Evolutionary conservation across 2,329 filamentous ascomycete species (phyloP).

Genomic region (Calonectria montana): DNA sequence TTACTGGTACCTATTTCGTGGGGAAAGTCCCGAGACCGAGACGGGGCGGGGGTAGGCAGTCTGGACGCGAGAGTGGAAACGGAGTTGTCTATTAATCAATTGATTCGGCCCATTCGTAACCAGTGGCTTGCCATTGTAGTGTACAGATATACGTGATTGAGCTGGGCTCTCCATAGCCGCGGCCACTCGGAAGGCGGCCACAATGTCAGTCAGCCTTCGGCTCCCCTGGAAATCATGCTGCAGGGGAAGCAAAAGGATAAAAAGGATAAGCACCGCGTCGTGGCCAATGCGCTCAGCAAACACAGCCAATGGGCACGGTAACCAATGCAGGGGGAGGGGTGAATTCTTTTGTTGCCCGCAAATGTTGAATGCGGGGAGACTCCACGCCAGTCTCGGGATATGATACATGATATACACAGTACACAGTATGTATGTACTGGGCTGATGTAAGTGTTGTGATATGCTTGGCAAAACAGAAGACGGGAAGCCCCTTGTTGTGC

Average conservation of each 20-base stretch:
- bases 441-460: background rate
- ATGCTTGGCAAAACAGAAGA: background rate
- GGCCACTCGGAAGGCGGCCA: conserved; percentile 7
- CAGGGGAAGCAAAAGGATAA: conserved; percentile 2
- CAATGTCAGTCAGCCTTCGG: background rate
- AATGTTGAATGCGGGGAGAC: conserved; percentile 18
- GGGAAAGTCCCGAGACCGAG: background rate
- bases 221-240: background rate
- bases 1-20: background rate
- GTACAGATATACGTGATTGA: conserved; percentile 15
- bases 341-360: background rate
- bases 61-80: conserved; percentile 13
- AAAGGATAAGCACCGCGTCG: background rate
- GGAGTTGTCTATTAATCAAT: background rate
- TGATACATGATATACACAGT: background rate
- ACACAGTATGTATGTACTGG: conserved; percentile 11
- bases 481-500: background rate
- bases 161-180: background rate
- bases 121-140: background rate
- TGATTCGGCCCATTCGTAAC: background rate
- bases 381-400: conserved; percentile 2
- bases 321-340: conserved; percentile 15
- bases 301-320: background rate
- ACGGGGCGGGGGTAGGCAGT: background rate
- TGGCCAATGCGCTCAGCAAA: conserved; percentile 9